Conservation (phyloP, 208 protist species). For the Trypanosoma rangeli region DNA sequence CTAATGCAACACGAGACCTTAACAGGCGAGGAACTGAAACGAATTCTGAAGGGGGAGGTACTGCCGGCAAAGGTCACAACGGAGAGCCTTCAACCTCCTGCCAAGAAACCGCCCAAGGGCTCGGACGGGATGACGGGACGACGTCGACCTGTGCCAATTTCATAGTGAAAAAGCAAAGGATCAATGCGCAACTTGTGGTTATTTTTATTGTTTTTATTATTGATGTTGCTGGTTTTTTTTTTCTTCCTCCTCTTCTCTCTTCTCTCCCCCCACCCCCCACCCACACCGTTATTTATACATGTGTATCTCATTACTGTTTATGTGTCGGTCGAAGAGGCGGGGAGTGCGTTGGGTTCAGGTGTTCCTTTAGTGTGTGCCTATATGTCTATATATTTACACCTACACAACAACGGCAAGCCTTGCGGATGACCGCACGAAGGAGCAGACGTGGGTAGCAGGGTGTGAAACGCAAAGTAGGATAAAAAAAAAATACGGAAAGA, state of each 20-base stretch:
- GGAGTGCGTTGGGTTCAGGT: too few species aligned
- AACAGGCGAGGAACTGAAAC: constrained; percentile 72
- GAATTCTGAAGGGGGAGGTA: constrained; percentile 74
- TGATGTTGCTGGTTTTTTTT: neutral
- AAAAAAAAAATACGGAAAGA: too few species aligned
- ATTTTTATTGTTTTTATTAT: neutral
- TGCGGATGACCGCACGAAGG: neutral
- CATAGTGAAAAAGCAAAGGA: constrained; percentile 20
- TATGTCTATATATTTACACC: too few species aligned
- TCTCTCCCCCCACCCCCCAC: too few species aligned
- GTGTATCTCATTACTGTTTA: too few species aligned
- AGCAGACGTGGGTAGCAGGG: neutral
- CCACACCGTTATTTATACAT: too few species aligned
- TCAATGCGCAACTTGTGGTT: neutral
- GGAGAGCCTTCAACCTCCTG: constrained; percentile 21
- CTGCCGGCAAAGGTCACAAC: constrained; percentile 46
- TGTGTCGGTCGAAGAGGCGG: too few species aligned
- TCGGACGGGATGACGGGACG: constrained; percentile 25
- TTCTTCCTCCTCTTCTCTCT: neutral
- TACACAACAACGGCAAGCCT: too few species aligned
- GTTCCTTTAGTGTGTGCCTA: too few species aligned
- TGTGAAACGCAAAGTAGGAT: neutral
- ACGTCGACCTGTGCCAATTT: constrained; percentile 43
- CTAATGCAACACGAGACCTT: constrained; percentile 89
- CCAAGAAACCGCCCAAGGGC: constrained; percentile 25